These are phyloP conservation scores for Coprinellus micaceus DNA, from an alignment of 768 basidiomycete species.

Conservation along the genomic window DNA sequence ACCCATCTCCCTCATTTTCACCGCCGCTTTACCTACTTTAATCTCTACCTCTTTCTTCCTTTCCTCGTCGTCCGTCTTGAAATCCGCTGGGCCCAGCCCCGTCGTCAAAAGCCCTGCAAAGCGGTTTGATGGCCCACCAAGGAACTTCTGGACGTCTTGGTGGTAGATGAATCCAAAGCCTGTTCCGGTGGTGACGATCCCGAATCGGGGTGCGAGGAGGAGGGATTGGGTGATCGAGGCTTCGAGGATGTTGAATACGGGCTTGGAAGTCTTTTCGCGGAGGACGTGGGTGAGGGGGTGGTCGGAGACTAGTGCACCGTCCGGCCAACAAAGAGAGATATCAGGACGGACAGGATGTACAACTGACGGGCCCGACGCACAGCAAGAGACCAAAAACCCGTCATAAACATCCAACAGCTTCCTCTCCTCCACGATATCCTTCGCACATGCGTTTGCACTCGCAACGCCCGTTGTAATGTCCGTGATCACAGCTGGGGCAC, in stretches of 20 bases:
- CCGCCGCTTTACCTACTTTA: conserved; percentile 28
- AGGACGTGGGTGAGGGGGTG: conserved; percentile 33
- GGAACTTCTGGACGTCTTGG: conserved; percentile 30
- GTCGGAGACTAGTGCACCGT: conserved; percentile 28
- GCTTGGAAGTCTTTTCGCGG: conserved; percentile 30
- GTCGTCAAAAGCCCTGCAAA: conserved; percentile 33
- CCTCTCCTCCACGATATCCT: conserved; percentile 22
- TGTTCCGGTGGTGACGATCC: conserved; percentile 33
- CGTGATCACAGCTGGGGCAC: conserved; percentile 31
- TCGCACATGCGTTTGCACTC: conserved; percentile 27
- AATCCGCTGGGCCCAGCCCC: conserved; percentile 31
- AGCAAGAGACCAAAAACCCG: conserved; percentile 38
- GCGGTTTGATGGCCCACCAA: conserved; percentile 30
- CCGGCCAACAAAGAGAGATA: not conserved
- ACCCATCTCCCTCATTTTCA: conserved; percentile 25
- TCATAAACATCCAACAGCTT: conserved; percentile 27
- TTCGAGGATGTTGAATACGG: conserved; percentile 33
- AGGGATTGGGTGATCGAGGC: conserved; percentile 31
- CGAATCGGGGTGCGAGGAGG: conserved; percentile 33
- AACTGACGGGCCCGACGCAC: conserved; percentile 17
- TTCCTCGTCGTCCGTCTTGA: conserved; percentile 27
- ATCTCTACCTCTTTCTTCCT: conserved; percentile 21
- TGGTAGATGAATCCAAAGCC: conserved; percentile 31
- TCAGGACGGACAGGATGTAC: not conserved
- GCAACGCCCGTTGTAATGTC: conserved; percentile 28